Evolutionary conservation across 164 flowering plant species (phyloP), one percentile per base, ranked within the genome.

Genomic region (Berberis thunbergii): DNA sequence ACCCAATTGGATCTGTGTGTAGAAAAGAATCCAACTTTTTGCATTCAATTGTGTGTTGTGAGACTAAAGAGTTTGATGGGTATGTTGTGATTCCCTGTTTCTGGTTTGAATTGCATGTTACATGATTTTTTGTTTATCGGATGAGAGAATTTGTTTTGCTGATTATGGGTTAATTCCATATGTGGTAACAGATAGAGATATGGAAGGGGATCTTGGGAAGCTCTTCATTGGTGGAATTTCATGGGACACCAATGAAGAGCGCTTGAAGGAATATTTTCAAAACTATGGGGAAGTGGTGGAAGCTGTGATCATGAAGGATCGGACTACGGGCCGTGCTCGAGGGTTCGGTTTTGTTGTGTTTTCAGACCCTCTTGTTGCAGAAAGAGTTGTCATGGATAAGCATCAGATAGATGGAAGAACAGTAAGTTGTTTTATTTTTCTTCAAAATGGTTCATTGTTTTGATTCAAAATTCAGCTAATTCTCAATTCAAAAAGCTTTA

Each of bases 141-240:
- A 5, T 48, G 50, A 48, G 9, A 9, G 26, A 26, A 26, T 26
- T 26, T 26, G 26, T 26, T 26, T 26, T 26, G 26, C 26, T 26
- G 26, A 26, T 26, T 26, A 26, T 26, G 26, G 26, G 26, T 26
- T 26, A 26, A 26, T 26, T 26, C 26, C 26, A 26, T 26, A 26
- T 26, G 26, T 26, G 26, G 26, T 26, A 26, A 26, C 26, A 26
- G 26, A 26, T 26, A 26, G 26, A 26, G 26, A 26, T 26, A 26
- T 26, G 26, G 26, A 26, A 26, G 26, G 26, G 92, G 89, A 78
- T 79, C 85, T 3, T 61, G 98, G 95, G 3, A 89, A 92, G 81
- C 87, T 89, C 56, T 92, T 89, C 73, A 79, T 92, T 55, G 98
- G 98, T 66, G 98, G 96, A 68, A 86, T 89, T 69, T 89, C 96